Evolutionary conservation across 1,139 yeast species (phyloP).

Genomic region (Sugiyamaella paludigena): DNA sequence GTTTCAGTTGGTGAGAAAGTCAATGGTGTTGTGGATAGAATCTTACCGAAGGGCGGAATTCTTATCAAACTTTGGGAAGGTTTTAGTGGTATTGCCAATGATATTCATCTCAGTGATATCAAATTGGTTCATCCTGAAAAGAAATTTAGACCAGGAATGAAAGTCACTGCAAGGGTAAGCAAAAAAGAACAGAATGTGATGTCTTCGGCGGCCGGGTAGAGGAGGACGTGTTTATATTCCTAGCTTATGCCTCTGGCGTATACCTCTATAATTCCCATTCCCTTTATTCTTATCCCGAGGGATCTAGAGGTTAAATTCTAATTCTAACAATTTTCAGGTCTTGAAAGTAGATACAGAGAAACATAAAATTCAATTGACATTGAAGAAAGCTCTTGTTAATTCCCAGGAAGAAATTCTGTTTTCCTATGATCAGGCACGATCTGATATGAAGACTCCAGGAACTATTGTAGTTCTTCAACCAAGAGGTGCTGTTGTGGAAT

Average conservation of each 20-base stretch:
- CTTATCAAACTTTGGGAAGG: conserved; percentile 60
- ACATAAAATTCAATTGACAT: conserved; percentile 57
- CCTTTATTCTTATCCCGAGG: no score
- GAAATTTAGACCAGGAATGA: conserved; percentile 80
- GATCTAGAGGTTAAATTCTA: not conserved
- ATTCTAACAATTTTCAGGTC: conserved; percentile 24
- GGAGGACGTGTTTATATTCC: no score
- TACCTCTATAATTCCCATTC: no score
- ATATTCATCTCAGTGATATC: conserved; percentile 77
- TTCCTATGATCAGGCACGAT: conserved; percentile 50
- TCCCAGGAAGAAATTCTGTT: conserved; percentile 59
- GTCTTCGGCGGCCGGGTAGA: not conserved
- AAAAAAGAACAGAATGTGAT: not conserved
- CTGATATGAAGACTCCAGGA: conserved; percentile 68
- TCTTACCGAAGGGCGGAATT: conserved; percentile 70
- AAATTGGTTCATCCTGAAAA: conserved; percentile 86
- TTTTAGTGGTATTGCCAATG: conserved; percentile 74
- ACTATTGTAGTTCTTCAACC: conserved; percentile 71
- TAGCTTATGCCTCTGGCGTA: no score
- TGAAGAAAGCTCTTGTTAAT: conserved; percentile 79
- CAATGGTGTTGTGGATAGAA: conserved; percentile 49
- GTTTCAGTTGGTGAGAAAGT: conserved; percentile 72
- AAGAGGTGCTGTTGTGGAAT: conserved; percentile 78
- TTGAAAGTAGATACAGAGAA: conserved; percentile 43
- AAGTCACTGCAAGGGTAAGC: conserved; percentile 66